These are phyloP conservation scores for Aureobasidium namibiae DNA, from an alignment of 2,329 filamentous ascomycete species.

Conservation along the genomic window DNA sequence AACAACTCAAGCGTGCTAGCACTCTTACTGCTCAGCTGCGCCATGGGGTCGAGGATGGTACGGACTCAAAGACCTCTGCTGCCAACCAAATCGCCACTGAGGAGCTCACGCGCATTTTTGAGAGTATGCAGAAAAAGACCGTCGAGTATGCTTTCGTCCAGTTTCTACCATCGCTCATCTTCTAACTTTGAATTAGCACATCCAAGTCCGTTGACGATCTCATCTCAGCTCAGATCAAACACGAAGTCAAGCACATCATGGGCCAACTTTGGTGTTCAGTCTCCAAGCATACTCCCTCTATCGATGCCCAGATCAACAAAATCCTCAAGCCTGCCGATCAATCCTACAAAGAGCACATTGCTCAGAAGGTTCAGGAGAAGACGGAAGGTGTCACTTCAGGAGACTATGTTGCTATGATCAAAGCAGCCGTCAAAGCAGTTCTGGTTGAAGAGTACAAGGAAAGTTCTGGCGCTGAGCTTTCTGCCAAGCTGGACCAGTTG, in stretches of 20 bases:
- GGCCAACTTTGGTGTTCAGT: not conserved
- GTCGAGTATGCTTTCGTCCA: not conserved
- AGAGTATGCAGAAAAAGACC: not conserved
- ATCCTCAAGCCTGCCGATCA: not conserved
- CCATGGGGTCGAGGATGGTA: not conserved
- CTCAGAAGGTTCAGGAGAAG: not conserved
- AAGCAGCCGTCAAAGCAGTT: not conserved
- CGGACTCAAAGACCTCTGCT: not conserved
- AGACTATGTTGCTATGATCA: not conserved
- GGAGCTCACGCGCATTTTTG: not conserved
- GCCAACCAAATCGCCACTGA: not conserved
- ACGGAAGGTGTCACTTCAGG: not conserved
- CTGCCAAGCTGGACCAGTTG: too few relatives aligned
- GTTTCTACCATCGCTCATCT: accelerated
- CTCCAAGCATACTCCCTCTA: not conserved
- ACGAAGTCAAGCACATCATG: not conserved
- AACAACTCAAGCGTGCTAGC: not conserved
- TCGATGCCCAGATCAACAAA: not conserved
- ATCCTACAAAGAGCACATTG: not conserved
- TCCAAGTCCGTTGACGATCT: not conserved
- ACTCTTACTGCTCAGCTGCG: not conserved
- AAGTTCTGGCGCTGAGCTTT: not conserved
- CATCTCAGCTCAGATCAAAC: not conserved
- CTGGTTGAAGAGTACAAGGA: not conserved
- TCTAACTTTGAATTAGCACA: not conserved